phyloP scores from a whole-genome alignment of 306 rosid genomes.

The Sophora flavescens region DNA sequence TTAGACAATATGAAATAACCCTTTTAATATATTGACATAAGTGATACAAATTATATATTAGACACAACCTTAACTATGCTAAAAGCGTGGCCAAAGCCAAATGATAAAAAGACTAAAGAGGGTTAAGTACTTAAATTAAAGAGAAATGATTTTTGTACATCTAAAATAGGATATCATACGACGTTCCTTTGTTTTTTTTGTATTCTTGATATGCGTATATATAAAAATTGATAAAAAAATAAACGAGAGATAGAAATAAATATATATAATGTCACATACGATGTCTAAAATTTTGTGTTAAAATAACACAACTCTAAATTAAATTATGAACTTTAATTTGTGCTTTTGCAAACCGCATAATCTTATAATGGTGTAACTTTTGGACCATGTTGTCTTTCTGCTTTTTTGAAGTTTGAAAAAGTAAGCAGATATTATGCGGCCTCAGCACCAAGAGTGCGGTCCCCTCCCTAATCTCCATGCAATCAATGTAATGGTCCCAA shows the following conservation, averaged over 20 bases:
- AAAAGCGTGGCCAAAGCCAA: slow-evolving; percentile 8
- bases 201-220: too few relatives aligned
- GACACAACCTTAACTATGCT: slow-evolving; percentile 27
- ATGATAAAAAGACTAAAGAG: neutral
- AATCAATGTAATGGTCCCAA: slow-evolving; percentile 41
- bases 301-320: too few relatives aligned
- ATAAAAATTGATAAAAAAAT: too few relatives aligned
- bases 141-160: too few relatives aligned
- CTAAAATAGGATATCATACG: too few relatives aligned
- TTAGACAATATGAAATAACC: neutral
- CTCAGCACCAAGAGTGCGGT: slow-evolving; percentile 9
- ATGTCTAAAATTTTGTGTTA: too few relatives aligned
- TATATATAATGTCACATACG: too few relatives aligned
- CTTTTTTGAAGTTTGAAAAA: slow-evolving; percentile 60
- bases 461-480: slow-evolving; percentile 48
- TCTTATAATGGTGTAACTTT: slow-evolving; percentile 48
- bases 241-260: too few relatives aligned
- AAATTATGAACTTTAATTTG: slow-evolving; percentile 43
- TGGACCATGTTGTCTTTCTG: slow-evolving; percentile 52
- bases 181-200: too few relatives aligned
- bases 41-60: neutral
- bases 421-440: slow-evolving; percentile 40
- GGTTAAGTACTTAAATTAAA: neutral
- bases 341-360: slow-evolving; percentile 50
- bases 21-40: neutral